Evolutionary conservation across 192 early-diverging fungal species (phyloP).

Genomic region (Coemansia erecta): DNA sequence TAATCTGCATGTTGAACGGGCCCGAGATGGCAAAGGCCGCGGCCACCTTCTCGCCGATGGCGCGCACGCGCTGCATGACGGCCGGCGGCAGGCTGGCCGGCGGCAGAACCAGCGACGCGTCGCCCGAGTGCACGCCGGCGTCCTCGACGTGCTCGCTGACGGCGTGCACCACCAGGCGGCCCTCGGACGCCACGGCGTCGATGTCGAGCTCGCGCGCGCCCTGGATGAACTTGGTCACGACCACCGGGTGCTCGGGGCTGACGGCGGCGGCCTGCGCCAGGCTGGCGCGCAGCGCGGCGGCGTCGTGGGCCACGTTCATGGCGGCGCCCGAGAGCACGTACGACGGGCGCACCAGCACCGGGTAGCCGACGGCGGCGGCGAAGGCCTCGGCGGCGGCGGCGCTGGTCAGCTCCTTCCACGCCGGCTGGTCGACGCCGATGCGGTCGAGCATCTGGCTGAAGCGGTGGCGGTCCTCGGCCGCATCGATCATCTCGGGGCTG

Average conservation of each 20-base stretch:
- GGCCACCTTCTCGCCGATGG: slow-evolving; percentile 84
- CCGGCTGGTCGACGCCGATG: slow-evolving; percentile 95
- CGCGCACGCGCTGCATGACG: slow-evolving; percentile 64
- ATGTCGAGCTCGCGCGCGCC: slow-evolving; percentile 94
- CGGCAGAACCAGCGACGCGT: slow-evolving; percentile 90
- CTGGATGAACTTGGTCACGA: slow-evolving; percentile 95
- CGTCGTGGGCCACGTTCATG: too few species aligned
- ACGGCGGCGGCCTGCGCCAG: slow-evolving; percentile 87
- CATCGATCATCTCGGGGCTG: slow-evolving; percentile 95
- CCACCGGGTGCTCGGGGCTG: slow-evolving; percentile 93
- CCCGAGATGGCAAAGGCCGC: slow-evolving; percentile 93
- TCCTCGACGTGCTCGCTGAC: slow-evolving; percentile 97
- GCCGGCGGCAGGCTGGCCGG: slow-evolving; percentile 55
- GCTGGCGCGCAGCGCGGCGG: slow-evolving; percentile 13
- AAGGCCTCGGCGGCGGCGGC: slow-evolving; percentile 81
- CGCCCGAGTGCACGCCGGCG: slow-evolving; percentile 96
- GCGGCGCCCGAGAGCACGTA: slow-evolving; percentile 99
- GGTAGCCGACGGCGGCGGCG: slow-evolving; percentile 86
- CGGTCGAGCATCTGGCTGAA: slow-evolving; percentile 96
- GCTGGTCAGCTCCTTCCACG: slow-evolving; percentile 95
- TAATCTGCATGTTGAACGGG: slow-evolving; percentile 98
- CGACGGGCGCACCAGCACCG: slow-evolving; percentile 95
- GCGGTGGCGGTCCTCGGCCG: slow-evolving; percentile 96
- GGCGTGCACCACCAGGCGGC: slow-evolving; percentile 80
- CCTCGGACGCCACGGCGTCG: slow-evolving; percentile 86